These are phyloP conservation scores for Nakazawaea laoshanensis DNA, from an alignment of 805 yeast genomes.

Conservation along the genomic window DNA sequence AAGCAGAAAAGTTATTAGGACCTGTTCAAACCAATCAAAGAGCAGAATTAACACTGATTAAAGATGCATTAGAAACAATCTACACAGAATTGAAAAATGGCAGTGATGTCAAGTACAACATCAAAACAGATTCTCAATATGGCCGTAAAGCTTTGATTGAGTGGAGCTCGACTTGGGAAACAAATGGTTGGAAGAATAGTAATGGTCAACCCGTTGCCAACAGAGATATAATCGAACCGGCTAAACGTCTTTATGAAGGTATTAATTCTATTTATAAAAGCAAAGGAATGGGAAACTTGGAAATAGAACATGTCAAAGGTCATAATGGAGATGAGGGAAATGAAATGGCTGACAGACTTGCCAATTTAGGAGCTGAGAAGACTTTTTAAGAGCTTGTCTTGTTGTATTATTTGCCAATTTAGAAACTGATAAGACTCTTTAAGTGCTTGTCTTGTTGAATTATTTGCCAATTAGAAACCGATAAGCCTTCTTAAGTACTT, in stretches of 20 bases:
- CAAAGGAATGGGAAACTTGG: constrained; percentile 22
- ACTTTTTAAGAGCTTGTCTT: too few relatives aligned
- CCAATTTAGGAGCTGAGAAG: constrained; percentile 52
- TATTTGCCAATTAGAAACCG: constrained; percentile 66
- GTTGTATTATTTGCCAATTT: constrained; percentile 60
- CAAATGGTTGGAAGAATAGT: constrained; percentile 37
- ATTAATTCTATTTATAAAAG: constrained; percentile 23
- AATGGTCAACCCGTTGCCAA: constrained; percentile 38
- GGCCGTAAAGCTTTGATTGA: constrained; percentile 43
- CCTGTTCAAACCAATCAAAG: constrained; percentile 63
- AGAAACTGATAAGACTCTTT: constrained; percentile 49
- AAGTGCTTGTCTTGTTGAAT: too few relatives aligned
- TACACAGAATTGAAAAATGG: constrained; percentile 20
- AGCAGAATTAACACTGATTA: constrained; percentile 70
- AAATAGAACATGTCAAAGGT: constrained; percentile 58
- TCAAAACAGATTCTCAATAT: constrained; percentile 68
- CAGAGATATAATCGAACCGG: constrained; percentile 36
- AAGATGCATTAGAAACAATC: constrained; percentile 41
- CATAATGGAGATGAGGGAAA: constrained; percentile 69
- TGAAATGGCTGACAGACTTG: constrained; percentile 68
- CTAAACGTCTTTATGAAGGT: constrained; percentile 19
- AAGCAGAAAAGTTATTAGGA: constrained; percentile 40
- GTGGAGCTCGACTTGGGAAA: constrained; percentile 53
- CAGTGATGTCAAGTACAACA: constrained; percentile 22
- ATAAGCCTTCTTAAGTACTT: too few relatives aligned